Base-by-base conservation (phyloP, 345 rosid species). In the Erysimum cheiranthoides region DNA sequence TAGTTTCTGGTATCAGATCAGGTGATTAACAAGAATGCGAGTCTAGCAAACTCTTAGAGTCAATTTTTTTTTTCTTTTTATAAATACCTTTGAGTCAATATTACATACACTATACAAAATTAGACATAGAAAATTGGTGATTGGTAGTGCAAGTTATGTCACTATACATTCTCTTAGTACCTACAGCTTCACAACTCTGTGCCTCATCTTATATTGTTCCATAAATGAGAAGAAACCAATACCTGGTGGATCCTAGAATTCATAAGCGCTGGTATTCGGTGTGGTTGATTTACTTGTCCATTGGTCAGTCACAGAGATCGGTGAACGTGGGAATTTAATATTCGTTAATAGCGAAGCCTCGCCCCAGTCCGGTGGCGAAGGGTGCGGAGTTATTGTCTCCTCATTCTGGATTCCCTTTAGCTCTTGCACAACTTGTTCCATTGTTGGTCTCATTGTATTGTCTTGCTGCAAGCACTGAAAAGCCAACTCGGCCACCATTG, bases 401-500 rank as follows among this genome's bases (percentile, higher is more conserved):
- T 68, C 68, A 10, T 25, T 53, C 62, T 80, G 72, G 52, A 87
- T 82, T 13, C 61, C 81, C 54, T 81, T 39, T 10, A 89, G 73
- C 77, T 84, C 85, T 39, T 73, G 77, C 72, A 86, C 61, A 57
- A 87, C 86, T 28, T 70, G 75, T 49, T 74, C 81, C 92, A 89
- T 89, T 49, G 86, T 54, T 1, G 90, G 95, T 58, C 90, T 80
- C 80, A 85, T 38, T 46, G 85, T 83, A 74, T 53, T 75, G 45
- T 84, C 81, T 71, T 87, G 88, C 72, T 87, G 95, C 81, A 89
- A 64, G 70, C 92, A 89, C 56, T 59, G 79, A 30, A 85, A 87
- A 39, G 89, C 90, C 75, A 87, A 66, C 64, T 85, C 95, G 11
- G 89, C 89, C 31, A 86, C 87, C 45, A 67, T 66, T 72, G 66